Evolutionary conservation across 2,329 filamentous ascomycete genomes (phyloP), one percentile per base, ranked within the genome.

Genomic region (Erysiphe pulchra): DNA sequence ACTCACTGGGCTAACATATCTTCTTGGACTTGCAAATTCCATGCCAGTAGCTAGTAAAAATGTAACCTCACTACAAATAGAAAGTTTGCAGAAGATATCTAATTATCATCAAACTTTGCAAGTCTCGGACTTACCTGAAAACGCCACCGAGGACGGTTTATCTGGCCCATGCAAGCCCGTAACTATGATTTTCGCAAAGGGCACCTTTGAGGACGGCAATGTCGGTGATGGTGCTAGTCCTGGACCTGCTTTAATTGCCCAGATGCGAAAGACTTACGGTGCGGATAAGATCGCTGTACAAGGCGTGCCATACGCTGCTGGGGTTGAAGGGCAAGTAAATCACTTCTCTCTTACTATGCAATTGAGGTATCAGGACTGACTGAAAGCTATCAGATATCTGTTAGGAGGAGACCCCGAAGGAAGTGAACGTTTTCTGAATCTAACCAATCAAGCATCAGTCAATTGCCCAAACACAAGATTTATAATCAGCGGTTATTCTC

Each of bases 121-220:
- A n/a, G 6, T 11, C 13, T 10, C 34, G 14, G 34, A 14, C 7
- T 17, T 37, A 37, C 34, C 34, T 13, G 7, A 7, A 17, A 37
- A 37, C 16, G 34, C 34, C 34, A 40, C 38, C 12, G 38, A 40
- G 13, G 18, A 40, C 13, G 38, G 38, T 40, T 17, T 40, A 5
- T 13, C n/a, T 11, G 42, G 42, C 9, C 9, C 31, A 17, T 44
- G 42, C 31, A 44, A 37, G 28, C 12, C 13, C 1, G 18, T 44
- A 12, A 34, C 18, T 11, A 14, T 69, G 44, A 63, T 68, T 42
- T 69, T 64, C 49, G 65, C 66, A 10, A 62, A 66, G 41, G 66
- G 64, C 20, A 67, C 65, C 12, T 63, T 61, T 13, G 66, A 69
- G 50, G 51, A 56, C 7, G 66, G 66, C n/a, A 66, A 68, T 54